Evolutionary conservation across 2,329 filamentous ascomycete genomes (phyloP).

Genomic region (Pseudocercospora fijiensis): DNA sequence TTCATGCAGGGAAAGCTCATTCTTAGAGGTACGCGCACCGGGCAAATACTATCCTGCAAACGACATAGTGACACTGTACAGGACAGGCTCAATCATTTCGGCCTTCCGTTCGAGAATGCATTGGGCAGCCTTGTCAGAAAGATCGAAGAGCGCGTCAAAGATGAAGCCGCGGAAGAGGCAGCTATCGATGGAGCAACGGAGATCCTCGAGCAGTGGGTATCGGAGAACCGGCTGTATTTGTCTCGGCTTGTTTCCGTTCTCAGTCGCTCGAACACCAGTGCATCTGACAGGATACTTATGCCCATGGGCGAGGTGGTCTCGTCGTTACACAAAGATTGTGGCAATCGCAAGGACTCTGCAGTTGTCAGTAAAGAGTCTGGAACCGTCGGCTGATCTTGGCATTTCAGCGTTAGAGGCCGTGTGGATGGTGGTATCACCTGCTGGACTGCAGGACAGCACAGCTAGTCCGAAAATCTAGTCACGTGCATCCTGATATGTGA

Average conservation of each 20-base stretch:
- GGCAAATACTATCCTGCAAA: not conserved
- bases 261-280: no score
- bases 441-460: not conserved
- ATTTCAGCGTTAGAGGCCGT: not conserved
- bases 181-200: not conserved
- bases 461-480: not conserved
- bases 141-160: not conserved
- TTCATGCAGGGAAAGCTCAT: not conserved
- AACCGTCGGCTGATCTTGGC: not conserved
- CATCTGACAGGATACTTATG: not conserved
- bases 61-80: not conserved
- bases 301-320: not conserved
- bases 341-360: slow-evolving; percentile 3
- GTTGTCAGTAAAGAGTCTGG: not conserved
- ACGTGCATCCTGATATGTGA: not conserved
- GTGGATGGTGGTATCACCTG: not conserved
- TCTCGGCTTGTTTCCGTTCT: not conserved
- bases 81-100: not conserved
- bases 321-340: not conserved
- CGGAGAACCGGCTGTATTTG: not conserved
- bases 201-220: not conserved
- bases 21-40: not conserved
- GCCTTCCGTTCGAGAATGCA: not conserved
- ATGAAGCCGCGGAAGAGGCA: not conserved
- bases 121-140: not conserved